Conservation (phyloP, 768 basidiomycete species). For the Thelephora aurantiotincta region DNA sequence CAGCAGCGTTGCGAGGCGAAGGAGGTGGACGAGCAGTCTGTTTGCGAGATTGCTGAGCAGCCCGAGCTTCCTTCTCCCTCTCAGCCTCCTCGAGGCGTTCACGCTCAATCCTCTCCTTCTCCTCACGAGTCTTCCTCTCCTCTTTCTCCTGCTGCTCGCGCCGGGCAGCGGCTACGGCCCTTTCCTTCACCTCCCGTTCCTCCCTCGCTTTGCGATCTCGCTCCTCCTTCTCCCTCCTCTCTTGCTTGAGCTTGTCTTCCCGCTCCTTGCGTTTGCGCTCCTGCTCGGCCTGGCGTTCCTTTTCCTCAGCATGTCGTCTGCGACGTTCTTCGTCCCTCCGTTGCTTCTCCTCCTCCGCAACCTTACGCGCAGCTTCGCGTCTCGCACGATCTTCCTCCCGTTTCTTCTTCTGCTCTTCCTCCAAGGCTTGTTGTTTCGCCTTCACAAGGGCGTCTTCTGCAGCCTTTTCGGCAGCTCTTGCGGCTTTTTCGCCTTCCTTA, state of each 20-base stretch:
- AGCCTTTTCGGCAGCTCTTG: conserved; percentile 71
- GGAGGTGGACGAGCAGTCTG: conserved; percentile 34
- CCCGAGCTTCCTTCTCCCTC: conserved; percentile 16
- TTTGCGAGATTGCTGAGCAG: conserved; percentile 20
- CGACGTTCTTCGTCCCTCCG: conserved; percentile 77
- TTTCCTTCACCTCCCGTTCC: conserved; percentile 53
- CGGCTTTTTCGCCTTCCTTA: conserved; percentile 85
- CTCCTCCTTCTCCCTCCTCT: conserved; percentile 42
- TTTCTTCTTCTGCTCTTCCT: conserved; percentile 70
- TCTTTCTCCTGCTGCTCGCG: conserved; percentile 41
- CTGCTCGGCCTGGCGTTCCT: conserved; percentile 64
- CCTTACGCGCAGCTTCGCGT: conserved; percentile 64
- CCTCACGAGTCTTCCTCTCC: conserved; percentile 42
- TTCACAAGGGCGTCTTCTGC: conserved; percentile 73
- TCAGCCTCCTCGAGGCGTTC: conserved; percentile 17
- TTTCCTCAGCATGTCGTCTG: conserved; percentile 64
- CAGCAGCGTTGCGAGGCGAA: conserved; percentile 31
- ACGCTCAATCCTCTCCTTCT: conserved; percentile 16
- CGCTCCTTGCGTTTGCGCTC: conserved; percentile 63
- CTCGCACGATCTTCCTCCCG: conserved; percentile 78
- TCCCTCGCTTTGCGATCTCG: conserved; percentile 48
- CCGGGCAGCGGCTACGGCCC: conserved; percentile 22
- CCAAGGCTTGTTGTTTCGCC: conserved; percentile 61
- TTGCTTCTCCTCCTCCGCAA: conserved; percentile 69
- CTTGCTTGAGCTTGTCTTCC: conserved; percentile 44